These are phyloP conservation scores for Sporothrix brunneoviolacea DNA, from an alignment of 2,329 filamentous ascomycete species.

Conservation along the genomic window DNA sequence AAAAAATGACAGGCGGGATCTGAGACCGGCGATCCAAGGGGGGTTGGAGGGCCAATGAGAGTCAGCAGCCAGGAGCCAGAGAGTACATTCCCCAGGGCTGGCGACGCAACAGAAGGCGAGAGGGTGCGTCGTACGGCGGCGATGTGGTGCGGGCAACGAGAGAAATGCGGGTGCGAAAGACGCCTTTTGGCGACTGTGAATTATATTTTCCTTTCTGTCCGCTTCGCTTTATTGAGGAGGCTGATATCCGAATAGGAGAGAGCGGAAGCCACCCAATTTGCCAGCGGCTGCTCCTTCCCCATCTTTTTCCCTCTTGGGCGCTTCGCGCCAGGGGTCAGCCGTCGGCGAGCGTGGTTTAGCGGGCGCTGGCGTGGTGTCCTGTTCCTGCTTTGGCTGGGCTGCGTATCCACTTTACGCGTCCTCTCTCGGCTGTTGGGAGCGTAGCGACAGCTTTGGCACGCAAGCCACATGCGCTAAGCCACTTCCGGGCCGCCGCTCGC, in stretches of 20 bases:
- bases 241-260: conserved; percentile 12
- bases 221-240: conserved; percentile 3
- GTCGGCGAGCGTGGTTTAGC: no score
- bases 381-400: conserved; percentile 1
- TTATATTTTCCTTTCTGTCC: neutral
- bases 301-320: conserved; percentile 10
- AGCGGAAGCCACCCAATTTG: conserved; percentile 8
- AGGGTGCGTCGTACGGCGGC: neutral
- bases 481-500: neutral
- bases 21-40: conserved; percentile 13
- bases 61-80: neutral
- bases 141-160: neutral
- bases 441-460: neutral
- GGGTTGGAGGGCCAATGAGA: conserved; percentile 1
- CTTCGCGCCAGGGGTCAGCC: conserved; percentile 14
- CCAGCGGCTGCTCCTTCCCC: conserved; percentile 6
- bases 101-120: neutral
- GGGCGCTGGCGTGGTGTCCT: neutral
- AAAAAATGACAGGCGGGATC: conserved; percentile 9
- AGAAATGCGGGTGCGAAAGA: no score
- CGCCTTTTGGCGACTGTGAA: no score
- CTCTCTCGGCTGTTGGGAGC: neutral
- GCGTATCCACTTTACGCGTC: conserved; percentile 13
- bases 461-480: conserved; percentile 2
- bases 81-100: conserved; percentile 4